Base-by-base conservation (phyloP, 805 yeast genomes). In the Candida saitoana region DNA sequence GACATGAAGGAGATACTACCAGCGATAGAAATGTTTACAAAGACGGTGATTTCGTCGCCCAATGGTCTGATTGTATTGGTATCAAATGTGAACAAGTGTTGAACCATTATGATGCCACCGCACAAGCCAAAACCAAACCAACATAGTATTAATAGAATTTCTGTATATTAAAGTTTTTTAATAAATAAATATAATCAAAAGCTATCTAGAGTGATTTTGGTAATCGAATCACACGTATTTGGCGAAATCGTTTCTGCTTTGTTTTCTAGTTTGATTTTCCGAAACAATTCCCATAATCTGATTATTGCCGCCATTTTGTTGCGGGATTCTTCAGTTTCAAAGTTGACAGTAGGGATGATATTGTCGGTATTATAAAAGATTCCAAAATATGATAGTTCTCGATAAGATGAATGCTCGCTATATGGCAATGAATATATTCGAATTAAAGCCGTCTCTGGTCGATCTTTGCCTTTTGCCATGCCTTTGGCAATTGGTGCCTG, bases 351-450 rank as follows among this genome's bases (percentile, higher is more conserved):
- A 0, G 97, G 93, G 6, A 89, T 78, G 11, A 87, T 74, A 32
- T 69, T 54, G 0, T 62, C 62, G 48, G 79, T 74, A 5, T 73
- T 59, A 32, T 87, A 50, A 17, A 73, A 62, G 2, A 74, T 64
- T 17, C 83, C 76, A 55, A 91, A 87, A 41, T 74, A 71, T 9
- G 82, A 71, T 30, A 93, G 68, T 54, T 93, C 99, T 30, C 84
- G 67, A 53, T 81, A 91, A 43, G 96, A 87, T 8, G 96, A 87
- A 63, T 93, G 99, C 56, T 93, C 99, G 54, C 95, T 84, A 55
- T 93, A 93, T 0, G 99, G 98, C 1, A 90, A 76, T 8, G 74
- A 60, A 50, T 82, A 81, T 1, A 79, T 67, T 36, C 80, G 74
- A 39, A 51, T 57, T 12, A 62, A 46, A 5, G 60, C 46, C 27